These are phyloP conservation scores for Patellifolia procumbens DNA, from an alignment of 179 eudicot genomes.

Conservation along the genomic window DNA sequence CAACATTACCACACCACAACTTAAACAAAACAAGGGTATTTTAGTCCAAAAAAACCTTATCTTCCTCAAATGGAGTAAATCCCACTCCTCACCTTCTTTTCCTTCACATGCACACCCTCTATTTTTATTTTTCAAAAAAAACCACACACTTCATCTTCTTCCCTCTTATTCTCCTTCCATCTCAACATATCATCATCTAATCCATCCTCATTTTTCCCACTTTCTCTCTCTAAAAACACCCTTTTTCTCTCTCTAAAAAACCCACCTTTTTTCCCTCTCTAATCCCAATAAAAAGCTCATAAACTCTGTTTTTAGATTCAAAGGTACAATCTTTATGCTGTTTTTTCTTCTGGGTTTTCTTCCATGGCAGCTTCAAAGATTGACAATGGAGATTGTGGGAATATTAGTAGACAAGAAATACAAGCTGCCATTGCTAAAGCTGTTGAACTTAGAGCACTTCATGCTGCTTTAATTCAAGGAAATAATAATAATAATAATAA, in stretches of 20 bases:
- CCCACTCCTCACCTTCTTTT: conserved; percentile 23
- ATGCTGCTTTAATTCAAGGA: conserved; percentile 64
- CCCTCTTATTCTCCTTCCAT: conserved; percentile 24
- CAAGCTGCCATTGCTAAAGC: conserved; percentile 80
- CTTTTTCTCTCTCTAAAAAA: too few relatives aligned
- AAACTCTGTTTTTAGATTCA: conserved; percentile 11
- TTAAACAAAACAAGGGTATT: conserved; percentile 28
- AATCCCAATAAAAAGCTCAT: conserved; percentile 18
- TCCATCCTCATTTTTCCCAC: conserved; percentile 23
- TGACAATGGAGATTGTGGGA: conserved; percentile 22
- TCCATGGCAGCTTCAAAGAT: conserved; percentile 40
- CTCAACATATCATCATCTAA: conserved; percentile 15
- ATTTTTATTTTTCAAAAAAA: conserved; percentile 32
- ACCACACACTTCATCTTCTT: conserved; percentile 16
- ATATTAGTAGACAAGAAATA: conserved; percentile 54
- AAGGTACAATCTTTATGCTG: not conserved
- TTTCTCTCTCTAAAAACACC: conserved; percentile 9
- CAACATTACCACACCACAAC: not conserved
- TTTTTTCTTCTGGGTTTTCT: not conserved
- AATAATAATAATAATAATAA: conserved; percentile 10
- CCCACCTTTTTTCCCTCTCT: too few relatives aligned
- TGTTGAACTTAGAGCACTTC: conserved; percentile 80
- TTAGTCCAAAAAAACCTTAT: conserved; percentile 29
- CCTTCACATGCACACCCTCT: conserved; percentile 50
- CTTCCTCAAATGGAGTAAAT: conserved; percentile 26